Conservation (phyloP, 2,329 filamentous ascomycete genomes). For the Sordariomycetes sp. region DNA sequence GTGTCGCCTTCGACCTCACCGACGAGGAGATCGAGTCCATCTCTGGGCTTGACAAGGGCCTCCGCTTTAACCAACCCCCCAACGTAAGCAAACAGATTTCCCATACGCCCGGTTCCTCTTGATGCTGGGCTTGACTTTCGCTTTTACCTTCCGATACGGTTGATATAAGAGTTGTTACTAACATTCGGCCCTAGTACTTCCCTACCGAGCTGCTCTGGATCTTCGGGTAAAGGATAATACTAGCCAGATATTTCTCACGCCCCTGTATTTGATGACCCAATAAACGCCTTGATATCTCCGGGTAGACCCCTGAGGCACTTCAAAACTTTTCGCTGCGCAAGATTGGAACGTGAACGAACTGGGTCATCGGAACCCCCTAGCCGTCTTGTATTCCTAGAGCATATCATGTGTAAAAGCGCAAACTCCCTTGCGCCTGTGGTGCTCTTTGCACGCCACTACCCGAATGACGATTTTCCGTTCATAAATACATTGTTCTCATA, state of each 20-base stretch:
- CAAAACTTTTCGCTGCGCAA: background rate
- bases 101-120: background rate
- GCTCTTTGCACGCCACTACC: background rate
- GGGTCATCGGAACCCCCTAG: background rate
- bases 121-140: background rate
- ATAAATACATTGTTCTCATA: background rate
- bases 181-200: slow-evolving; percentile 33
- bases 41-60: slow-evolving; percentile 48
- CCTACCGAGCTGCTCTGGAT: slow-evolving; percentile 44
- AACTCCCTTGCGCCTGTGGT: background rate
- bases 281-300: background rate
- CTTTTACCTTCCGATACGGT: background rate
- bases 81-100: slow-evolving; percentile 39
- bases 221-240: slow-evolving; percentile 32
- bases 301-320: background rate
- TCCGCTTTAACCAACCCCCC: slow-evolving; percentile 66
- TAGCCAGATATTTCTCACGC: slow-evolving; percentile 1
- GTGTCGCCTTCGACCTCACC: slow-evolving; percentile 54
- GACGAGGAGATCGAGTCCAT: slow-evolving; percentile 58
- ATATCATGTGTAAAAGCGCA: background rate
- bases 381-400: background rate
- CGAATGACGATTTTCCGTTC: background rate
- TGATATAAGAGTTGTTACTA: background rate
- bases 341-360: background rate
- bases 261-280: slow-evolving; percentile 3